These are phyloP conservation scores for Phytophthora macrochlamydospora DNA, from an alignment of 352 stramenopile genomes.

Conservation along the genomic window DNA sequence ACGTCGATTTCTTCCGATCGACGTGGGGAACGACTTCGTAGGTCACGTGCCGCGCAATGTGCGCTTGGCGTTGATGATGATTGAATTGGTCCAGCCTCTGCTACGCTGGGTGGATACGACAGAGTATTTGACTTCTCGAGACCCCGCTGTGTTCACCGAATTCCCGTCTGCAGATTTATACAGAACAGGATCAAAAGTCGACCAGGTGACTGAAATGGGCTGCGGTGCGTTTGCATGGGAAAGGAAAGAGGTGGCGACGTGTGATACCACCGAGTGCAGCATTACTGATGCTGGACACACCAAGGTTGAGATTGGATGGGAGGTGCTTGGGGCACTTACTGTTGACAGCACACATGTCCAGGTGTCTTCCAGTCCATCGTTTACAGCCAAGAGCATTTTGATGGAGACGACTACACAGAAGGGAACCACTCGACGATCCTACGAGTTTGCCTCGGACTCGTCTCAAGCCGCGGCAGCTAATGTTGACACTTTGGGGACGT, in stretches of 20 bases:
- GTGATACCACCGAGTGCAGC: constrained; percentile 45
- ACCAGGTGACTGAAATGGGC: constrained; percentile 57
- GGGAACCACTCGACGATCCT: constrained; percentile 66
- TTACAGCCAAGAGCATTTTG: constrained; percentile 51
- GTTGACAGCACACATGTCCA: constrained; percentile 79
- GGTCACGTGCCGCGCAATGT: constrained; percentile 96
- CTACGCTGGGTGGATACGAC: constrained; percentile 71
- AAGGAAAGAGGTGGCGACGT: constrained; percentile 51
- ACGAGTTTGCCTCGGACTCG: constrained; percentile 51
- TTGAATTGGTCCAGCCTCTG: constrained; percentile 96
- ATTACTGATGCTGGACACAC: constrained; percentile 18
- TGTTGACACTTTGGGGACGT: constrained; percentile 63
- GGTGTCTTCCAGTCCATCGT: constrained; percentile 56
- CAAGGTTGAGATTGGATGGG: constrained; percentile 78
- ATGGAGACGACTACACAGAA: constrained; percentile 47
- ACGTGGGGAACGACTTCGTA: constrained; percentile 49
- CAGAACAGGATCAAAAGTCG: constrained; percentile 26
- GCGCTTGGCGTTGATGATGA: constrained; percentile 92
- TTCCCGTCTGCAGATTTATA: constrained; percentile 63
- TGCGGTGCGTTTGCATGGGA: constrained; percentile 48
- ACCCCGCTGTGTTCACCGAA: constrained; percentile 15
- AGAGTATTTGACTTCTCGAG: constrained; percentile 13
- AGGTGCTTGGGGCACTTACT: constrained; percentile 77
- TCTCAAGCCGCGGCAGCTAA: constrained; percentile 37
- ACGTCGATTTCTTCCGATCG: constrained; percentile 68